phyloP scores from a whole-genome alignment of 768 basidiomycete genomes.

The Macrolepiota albuminosa region DNA sequence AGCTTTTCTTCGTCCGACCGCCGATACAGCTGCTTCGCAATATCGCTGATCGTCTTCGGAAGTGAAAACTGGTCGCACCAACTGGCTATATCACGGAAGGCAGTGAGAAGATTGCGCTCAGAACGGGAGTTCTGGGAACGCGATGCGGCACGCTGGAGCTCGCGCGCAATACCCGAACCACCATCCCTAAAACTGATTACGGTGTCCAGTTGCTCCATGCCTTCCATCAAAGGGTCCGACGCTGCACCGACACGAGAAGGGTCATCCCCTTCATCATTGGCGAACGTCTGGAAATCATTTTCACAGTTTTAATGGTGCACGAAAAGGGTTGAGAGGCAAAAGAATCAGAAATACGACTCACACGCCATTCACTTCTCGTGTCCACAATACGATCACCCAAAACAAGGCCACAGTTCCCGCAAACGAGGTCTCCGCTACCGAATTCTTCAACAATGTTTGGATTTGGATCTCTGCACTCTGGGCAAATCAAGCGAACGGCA shows the following conservation, averaged over 20 bases:
- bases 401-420: conserved; percentile 89
- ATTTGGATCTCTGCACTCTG: conserved; percentile 90
- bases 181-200: conserved; percentile 95
- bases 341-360: conserved; percentile 40
- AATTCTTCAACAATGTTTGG: conserved; percentile 97
- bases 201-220: conserved; percentile 91
- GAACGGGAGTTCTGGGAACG: conserved; percentile 74
- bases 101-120: conserved; percentile 81
- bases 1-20: conserved; percentile 95
- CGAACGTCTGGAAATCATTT: conserved; percentile 72
- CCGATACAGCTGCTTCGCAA: conserved; percentile 96
- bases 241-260: conserved; percentile 99
- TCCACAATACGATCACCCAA: conserved; percentile 96
- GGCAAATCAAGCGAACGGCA: conserved; percentile 87
- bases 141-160: conserved; percentile 89
- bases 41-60: conserved; percentile 90
- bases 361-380: conserved; percentile 97
- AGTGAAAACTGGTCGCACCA: conserved; percentile 97
- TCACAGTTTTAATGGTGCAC: conserved; percentile 12
- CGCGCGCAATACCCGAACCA: conserved; percentile 85
- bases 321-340: conserved; percentile 7
- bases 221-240: conserved; percentile 88
- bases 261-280: conserved; percentile 98
- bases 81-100: conserved; percentile 86
- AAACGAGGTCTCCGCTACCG: conserved; percentile 95